Evolutionary conservation across 2,329 filamentous ascomycete genomes (phyloP).

Genomic region (Claviceps purpurea): DNA sequence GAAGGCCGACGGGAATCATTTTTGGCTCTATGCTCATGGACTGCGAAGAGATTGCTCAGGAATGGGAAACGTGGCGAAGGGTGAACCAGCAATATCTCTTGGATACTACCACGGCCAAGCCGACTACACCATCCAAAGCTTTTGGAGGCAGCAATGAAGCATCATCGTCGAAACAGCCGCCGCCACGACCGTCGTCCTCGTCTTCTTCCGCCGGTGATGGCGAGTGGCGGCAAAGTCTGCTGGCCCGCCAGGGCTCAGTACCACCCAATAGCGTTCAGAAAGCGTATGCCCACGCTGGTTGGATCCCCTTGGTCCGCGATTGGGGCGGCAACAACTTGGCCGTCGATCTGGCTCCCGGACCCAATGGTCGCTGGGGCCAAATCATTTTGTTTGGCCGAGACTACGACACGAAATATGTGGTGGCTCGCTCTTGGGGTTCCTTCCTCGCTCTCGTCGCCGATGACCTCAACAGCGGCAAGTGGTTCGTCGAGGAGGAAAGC

Average conservation of each 20-base stretch:
- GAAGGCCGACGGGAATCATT: slow-evolving; percentile 78
- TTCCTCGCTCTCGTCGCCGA: slow-evolving; percentile 82
- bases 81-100: slow-evolving; percentile 84
- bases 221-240: slow-evolving; percentile 71
- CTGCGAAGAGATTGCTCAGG: slow-evolving; percentile 94
- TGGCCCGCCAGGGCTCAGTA: slow-evolving; percentile 74
- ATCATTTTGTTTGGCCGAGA: slow-evolving; percentile 94
- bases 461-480: slow-evolving; percentile 79
- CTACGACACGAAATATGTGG: slow-evolving; percentile 96
- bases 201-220: slow-evolving; percentile 38
- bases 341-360: slow-evolving; percentile 81
- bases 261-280: slow-evolving; percentile 79
- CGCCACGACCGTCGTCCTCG: slow-evolving; percentile 22
- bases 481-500: slow-evolving; percentile 83
- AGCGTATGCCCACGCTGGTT: slow-evolving; percentile 82
- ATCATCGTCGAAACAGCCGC: slow-evolving; percentile 48
- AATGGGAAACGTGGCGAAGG: slow-evolving; percentile 91
- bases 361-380: slow-evolving; percentile 85
- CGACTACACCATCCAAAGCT: slow-evolving; percentile 56
- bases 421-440: slow-evolving; percentile 80
- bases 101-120: slow-evolving; percentile 41
- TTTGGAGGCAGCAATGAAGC: slow-evolving; percentile 53
- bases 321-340: slow-evolving; percentile 98
- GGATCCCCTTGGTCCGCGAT: slow-evolving; percentile 92
- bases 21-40: slow-evolving; percentile 93